Conservation (phyloP, 2,329 filamentous ascomycete genomes). For the Exophiala sp. region DNA sequence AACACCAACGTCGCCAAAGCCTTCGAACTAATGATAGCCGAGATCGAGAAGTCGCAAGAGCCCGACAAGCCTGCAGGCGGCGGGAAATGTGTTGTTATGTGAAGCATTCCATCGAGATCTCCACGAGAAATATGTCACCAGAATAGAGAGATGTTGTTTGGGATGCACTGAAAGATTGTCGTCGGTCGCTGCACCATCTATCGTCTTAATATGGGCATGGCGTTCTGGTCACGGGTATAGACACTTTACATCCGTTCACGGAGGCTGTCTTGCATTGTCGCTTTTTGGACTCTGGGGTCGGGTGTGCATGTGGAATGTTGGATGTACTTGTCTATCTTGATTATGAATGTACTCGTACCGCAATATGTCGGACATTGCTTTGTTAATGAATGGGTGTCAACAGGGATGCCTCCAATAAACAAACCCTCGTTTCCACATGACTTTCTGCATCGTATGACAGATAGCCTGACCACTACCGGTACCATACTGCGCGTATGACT, state of each 20-base stretch:
- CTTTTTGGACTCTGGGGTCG: neutral
- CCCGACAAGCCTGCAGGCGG: slow-evolving; percentile 77
- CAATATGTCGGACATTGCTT: too few relatives aligned
- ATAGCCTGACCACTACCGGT: too few relatives aligned
- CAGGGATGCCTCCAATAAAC: too few relatives aligned
- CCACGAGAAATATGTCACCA: neutral
- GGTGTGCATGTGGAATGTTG: neutral
- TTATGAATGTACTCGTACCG: too few relatives aligned
- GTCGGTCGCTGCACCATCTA: neutral
- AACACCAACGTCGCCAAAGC: slow-evolving; percentile 90
- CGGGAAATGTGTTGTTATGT: slow-evolving; percentile 86
- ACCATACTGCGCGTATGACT: too few relatives aligned
- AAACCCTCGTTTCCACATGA: too few relatives aligned
- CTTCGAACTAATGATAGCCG: slow-evolving; percentile 88
- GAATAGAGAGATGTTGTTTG: neutral
- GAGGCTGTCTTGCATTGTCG: neutral
- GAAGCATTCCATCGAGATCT: slow-evolving; percentile 32
- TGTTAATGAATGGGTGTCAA: too few relatives aligned
- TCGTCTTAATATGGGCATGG: neutral
- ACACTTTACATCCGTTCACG: neutral
- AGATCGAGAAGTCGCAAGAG: slow-evolving; percentile 93
- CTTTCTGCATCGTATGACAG: too few relatives aligned
- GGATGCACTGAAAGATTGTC: neutral
- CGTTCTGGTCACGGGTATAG: neutral
- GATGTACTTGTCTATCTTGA: too few relatives aligned